Evolutionary conservation across 1,139 yeast genomes (phyloP).

Genomic region (Yamadazyma aaseri): DNA sequence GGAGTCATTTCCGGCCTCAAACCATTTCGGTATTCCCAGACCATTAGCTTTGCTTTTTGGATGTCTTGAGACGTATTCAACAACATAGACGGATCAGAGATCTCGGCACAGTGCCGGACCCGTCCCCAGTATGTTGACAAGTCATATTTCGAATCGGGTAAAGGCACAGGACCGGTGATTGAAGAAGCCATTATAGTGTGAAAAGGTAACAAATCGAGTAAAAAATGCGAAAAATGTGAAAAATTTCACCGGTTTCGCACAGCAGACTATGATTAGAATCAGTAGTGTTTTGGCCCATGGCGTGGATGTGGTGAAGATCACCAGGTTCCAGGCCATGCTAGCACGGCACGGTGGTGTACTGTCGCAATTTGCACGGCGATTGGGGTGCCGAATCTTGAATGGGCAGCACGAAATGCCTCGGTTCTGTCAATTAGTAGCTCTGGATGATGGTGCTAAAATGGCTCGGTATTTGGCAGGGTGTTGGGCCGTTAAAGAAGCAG

Average conservation of each 20-base stretch:
- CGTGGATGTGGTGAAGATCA: conserved; percentile 53
- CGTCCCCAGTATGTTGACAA: conserved; percentile 86
- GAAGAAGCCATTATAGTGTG: conserved; percentile 71
- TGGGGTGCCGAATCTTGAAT: conserved; percentile 52
- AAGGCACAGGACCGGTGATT: conserved; percentile 72
- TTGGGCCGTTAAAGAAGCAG: conserved; percentile 80
- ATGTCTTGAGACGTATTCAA: conserved; percentile 68
- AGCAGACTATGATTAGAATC: conserved; percentile 12
- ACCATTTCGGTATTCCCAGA: conserved; percentile 76
- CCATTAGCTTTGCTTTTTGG: conserved; percentile 57
- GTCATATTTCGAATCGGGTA: conserved; percentile 80
- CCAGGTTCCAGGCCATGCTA: conserved; percentile 50
- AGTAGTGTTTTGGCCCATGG: conserved; percentile 50
- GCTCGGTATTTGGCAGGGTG: conserved; percentile 49
- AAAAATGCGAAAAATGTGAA: conserved; percentile 1
- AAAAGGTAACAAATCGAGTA: background rate
- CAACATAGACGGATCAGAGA: conserved; percentile 89
- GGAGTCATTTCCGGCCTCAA: conserved; percentile 63
- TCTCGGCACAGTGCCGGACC: conserved; percentile 89
- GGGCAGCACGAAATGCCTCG: conserved; percentile 41
- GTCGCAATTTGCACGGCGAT: conserved; percentile 30
- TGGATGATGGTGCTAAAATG: conserved; percentile 21
- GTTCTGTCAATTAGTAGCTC: conserved; percentile 21
- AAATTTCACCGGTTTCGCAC: conserved; percentile 1
- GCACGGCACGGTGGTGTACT: conserved; percentile 19